These are phyloP conservation scores for Suillus occidentalis DNA, from an alignment of 768 basidiomycete genomes.

Conservation along the genomic window DNA sequence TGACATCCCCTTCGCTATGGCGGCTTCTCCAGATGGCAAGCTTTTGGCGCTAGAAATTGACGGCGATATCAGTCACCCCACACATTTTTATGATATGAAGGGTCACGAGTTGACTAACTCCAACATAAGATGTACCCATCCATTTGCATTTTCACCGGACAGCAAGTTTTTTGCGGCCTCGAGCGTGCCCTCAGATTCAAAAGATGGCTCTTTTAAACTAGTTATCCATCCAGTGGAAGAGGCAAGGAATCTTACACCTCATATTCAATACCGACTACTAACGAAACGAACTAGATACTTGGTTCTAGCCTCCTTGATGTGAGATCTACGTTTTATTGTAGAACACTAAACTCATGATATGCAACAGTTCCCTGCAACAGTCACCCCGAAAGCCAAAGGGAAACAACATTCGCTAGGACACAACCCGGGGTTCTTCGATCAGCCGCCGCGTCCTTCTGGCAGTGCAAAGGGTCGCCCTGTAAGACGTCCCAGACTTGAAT, in stretches of 20 bases:
- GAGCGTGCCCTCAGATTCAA: not conserved
- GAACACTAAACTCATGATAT: not conserved
- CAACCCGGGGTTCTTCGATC: not conserved
- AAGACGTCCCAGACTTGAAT: not conserved
- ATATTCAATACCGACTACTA: not conserved
- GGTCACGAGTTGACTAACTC: not conserved
- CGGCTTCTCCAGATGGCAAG: not conserved
- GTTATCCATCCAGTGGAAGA: not conserved
- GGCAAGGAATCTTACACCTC: not conserved
- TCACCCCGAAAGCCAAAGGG: not conserved
- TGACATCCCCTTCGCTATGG: not conserved
- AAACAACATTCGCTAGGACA: not conserved
- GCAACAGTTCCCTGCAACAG: not conserved
- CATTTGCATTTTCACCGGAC: constrained; percentile 2
- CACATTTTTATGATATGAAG: not conserved
- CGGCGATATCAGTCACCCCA: not conserved
- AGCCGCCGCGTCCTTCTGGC: not conserved
- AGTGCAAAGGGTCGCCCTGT: not conserved
- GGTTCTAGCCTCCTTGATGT: not conserved
- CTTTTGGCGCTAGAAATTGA: not conserved
- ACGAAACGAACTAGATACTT: not conserved
- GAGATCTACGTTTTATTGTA: not conserved
- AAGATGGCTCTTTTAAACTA: not conserved
- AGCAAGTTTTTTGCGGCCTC: not conserved
- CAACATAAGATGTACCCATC: not conserved